Evolutionary conservation across 331 rosid species (phyloP).

Genomic region (Cydonia oblonga): DNA sequence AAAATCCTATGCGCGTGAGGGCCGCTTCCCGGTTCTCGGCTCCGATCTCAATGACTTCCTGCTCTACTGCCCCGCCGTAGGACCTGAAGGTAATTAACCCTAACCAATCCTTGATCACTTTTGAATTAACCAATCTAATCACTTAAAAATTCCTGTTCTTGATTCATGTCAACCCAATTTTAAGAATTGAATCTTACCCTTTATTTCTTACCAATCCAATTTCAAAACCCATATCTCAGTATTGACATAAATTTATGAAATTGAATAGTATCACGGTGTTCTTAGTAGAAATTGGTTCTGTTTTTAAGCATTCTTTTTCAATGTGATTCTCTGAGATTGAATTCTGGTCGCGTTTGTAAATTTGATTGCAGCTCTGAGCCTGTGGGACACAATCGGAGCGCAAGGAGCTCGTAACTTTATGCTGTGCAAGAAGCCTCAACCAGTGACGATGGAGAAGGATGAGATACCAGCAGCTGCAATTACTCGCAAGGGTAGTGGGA

Average conservation of each 20-base stretch:
- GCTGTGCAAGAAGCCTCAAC: slow-evolving; percentile 74
- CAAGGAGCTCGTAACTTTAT: slow-evolving; percentile 70
- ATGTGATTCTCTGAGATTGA: neutral
- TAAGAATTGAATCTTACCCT: neutral
- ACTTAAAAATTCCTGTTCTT: neutral
- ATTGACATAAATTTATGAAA: neutral
- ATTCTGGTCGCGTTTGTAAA: neutral
- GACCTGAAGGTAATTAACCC: slow-evolving; percentile 51
- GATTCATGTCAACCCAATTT: neutral
- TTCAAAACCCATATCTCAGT: neutral
- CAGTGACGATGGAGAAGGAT: slow-evolving; percentile 14
- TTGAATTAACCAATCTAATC: neutral
- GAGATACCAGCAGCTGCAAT: slow-evolving; percentile 1
- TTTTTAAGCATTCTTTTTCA: neutral
- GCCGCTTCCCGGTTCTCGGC: slow-evolving; percentile 76
- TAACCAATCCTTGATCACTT: neutral
- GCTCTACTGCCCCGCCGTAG: slow-evolving; percentile 59
- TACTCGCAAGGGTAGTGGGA: slow-evolving; percentile 44
- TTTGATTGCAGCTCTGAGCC: slow-evolving; percentile 59
- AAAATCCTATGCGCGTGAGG: slow-evolving; percentile 87
- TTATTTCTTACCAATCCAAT: neutral
- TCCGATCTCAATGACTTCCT: slow-evolving; percentile 37
- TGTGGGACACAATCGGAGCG: slow-evolving; percentile 69
- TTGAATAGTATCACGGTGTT: neutral
- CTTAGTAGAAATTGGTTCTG: neutral